phyloP scores from a whole-genome alignment of 2,329 filamentous ascomycete genomes.

The Zymoseptoria pseudotritici region DNA sequence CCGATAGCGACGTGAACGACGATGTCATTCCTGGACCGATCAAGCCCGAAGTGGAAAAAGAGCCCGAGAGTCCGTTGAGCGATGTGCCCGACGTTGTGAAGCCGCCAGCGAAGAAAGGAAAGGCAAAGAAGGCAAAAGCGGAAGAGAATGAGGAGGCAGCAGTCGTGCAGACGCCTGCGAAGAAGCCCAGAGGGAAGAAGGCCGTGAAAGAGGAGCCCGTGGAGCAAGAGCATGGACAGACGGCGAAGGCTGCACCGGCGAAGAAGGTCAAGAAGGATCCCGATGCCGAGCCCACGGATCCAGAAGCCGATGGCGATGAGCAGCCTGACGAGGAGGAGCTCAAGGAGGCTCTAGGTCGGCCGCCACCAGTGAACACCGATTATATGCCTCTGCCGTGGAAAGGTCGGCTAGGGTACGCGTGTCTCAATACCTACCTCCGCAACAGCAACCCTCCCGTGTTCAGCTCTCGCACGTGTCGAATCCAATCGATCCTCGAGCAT shows the following conservation, averaged over 20 bases:
- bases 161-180: slow-evolving; percentile 3
- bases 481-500: slow-evolving; percentile 83
- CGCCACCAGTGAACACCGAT: slow-evolving; percentile 73
- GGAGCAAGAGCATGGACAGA: slow-evolving; percentile 13
- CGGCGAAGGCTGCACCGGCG: slow-evolving; percentile 12
- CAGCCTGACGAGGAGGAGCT: slow-evolving; percentile 51
- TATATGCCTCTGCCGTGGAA: slow-evolving; percentile 85
- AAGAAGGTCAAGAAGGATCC: slow-evolving; percentile 22
- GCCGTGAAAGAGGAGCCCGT: slow-evolving; percentile 12
- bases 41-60: slow-evolving; percentile 15
- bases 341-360: slow-evolving; percentile 51
- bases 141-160: slow-evolving; percentile 6
- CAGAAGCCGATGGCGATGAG: slow-evolving; percentile 48
- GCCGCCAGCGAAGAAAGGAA: slow-evolving; percentile 21
- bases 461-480: slow-evolving; percentile 82
- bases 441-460: slow-evolving; percentile 77
- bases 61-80: slow-evolving; percentile 28
- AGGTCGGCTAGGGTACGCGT: slow-evolving; percentile 83
- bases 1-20: slow-evolving; percentile 33
- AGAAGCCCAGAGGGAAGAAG: slow-evolving; percentile 10
- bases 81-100: slow-evolving; percentile 29
- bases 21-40: slow-evolving; percentile 22
- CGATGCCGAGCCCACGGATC: slow-evolving; percentile 33
- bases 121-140: slow-evolving; percentile 11
- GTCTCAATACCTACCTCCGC: slow-evolving; percentile 85